A percentile compares a stretch with the other conserved stretches of the same genome.
Evolutionary conservation across 495 filamentous ascomycete genomes (phyloP).

Genomic region (Thozetella sp.): DNA sequence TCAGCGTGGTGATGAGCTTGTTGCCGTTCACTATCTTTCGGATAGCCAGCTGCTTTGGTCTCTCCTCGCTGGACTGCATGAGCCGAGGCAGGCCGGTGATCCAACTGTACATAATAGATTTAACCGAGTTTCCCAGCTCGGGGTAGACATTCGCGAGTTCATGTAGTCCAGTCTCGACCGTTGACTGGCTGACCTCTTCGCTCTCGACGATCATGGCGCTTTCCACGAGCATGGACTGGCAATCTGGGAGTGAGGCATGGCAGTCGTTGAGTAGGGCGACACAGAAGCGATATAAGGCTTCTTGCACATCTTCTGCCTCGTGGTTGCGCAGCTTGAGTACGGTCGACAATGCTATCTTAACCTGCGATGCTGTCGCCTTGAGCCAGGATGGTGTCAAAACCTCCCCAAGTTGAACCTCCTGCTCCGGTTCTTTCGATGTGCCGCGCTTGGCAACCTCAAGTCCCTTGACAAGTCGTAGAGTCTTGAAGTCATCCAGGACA

Average conservation of each 20-base stretch:
- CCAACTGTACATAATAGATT: conserved; percentile 78
- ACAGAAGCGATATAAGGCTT: conserved; percentile 70
- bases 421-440: conserved; percentile 5
- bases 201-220: conserved; percentile 76
- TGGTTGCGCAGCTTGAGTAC: conserved; percentile 79
- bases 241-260: conserved; percentile 69
- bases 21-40: conserved; percentile 73
- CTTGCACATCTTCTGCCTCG: conserved; percentile 69
- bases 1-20: conserved; percentile 64
- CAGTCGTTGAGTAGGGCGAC: conserved; percentile 76
- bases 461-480: conserved; percentile 38
- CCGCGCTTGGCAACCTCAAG: conserved; percentile 10
- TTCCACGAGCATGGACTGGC: conserved; percentile 73
- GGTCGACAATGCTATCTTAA: conserved; percentile 82
- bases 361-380: conserved; percentile 76
- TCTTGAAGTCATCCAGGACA: conserved; percentile 66
- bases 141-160: conserved; percentile 66
- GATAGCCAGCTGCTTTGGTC: conserved; percentile 69
- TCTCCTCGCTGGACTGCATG: conserved; percentile 86
- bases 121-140: conserved; percentile 66
- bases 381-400: conserved; percentile 69
- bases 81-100: conserved; percentile 75
- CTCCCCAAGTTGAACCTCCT: conserved; percentile 5
- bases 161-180: conserved; percentile 49
- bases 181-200: conserved; percentile 42